phyloP scores from a whole-genome alignment of 805 yeast species.

The Candida ovalis region DNA sequence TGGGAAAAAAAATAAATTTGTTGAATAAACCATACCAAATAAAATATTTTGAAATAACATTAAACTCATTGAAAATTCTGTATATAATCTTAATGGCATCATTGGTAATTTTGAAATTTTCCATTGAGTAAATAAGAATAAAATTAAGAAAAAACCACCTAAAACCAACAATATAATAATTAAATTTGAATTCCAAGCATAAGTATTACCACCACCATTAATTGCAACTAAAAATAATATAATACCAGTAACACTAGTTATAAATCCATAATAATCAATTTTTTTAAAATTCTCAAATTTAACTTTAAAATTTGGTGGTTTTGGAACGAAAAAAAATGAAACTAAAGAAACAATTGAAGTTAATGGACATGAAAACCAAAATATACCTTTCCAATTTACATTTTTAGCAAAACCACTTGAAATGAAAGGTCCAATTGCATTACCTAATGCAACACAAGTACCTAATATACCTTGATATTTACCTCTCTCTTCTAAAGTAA shows the following conservation, averaged over 20 bases:
- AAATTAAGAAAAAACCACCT: slow-evolving; percentile 38
- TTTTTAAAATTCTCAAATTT: slow-evolving; percentile 37
- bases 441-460: slow-evolving; percentile 46
- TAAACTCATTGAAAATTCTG: slow-evolving; percentile 31
- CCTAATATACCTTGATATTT: slow-evolving; percentile 57
- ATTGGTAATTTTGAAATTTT: slow-evolving; percentile 47
- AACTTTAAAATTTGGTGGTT: slow-evolving; percentile 29
- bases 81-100: slow-evolving; percentile 48
- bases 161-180: slow-evolving; percentile 39
- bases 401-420: slow-evolving; percentile 46
- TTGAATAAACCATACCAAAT: slow-evolving; percentile 46
- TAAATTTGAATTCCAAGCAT: slow-evolving; percentile 48
- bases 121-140: slow-evolving; percentile 49
- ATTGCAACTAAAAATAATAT: slow-evolving; percentile 52
- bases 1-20: slow-evolving; percentile 46
- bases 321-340: slow-evolving; percentile 33
- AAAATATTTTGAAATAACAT: slow-evolving; percentile 38
- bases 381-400: slow-evolving; percentile 50
- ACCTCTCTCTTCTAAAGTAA: slow-evolving; percentile 50
- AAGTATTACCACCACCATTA: slow-evolving; percentile 59
- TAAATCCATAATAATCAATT: slow-evolving; percentile 52
- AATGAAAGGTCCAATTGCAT: slow-evolving; percentile 52
- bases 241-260: slow-evolving; percentile 43
- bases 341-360: slow-evolving; percentile 31
- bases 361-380: slow-evolving; percentile 44